Conservation (phyloP, 176 grass and related monocot species). For the Melocanna baccifera region DNA sequence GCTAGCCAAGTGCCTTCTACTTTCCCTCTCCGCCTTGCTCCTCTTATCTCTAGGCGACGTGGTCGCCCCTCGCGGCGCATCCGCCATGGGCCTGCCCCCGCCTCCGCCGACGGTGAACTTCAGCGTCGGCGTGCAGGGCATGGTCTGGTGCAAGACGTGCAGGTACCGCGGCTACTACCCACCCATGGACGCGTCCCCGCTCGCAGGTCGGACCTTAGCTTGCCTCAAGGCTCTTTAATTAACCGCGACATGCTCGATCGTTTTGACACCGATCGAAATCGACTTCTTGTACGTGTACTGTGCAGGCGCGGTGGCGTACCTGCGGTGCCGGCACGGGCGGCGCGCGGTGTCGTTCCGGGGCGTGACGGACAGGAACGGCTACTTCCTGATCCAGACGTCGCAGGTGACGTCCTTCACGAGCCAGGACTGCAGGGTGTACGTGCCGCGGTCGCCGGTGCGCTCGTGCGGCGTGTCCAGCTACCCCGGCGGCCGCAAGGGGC, state of each 20-base stretch:
- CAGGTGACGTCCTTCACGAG: constrained; percentile 51
- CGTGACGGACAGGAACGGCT: constrained; percentile 38
- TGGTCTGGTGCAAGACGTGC: constrained; percentile 51
- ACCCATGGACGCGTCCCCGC: constrained; percentile 47
- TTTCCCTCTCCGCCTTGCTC: constrained; percentile 20
- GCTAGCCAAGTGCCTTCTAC: background rate
- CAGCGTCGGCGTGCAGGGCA: constrained; percentile 55
- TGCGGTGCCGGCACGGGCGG: constrained; percentile 43
- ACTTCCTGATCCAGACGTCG: constrained; percentile 66
- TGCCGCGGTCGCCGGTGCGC: constrained; percentile 30
- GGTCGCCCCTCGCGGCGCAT: background rate
- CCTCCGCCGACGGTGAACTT: constrained; percentile 48
- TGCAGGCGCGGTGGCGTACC: constrained; percentile 46
- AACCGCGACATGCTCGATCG: background rate
- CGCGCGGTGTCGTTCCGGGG: constrained; percentile 27
- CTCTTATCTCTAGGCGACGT: background rate
- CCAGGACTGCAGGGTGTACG: constrained; percentile 47
- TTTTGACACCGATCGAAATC: background rate
- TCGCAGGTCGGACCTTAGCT: constrained; percentile 26
- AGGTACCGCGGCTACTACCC: constrained; percentile 39
- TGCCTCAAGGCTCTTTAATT: background rate
- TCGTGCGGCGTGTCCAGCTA: constrained; percentile 27
- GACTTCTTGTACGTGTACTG: background rate
- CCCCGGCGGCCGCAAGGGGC: constrained; percentile 18
- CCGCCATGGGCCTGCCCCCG: constrained; percentile 42